A percentile compares a stretch with the other conserved stretches of the same genome.
Conservation (phyloP, 306 rosid genomes). For the Castanea sativa region DNA sequence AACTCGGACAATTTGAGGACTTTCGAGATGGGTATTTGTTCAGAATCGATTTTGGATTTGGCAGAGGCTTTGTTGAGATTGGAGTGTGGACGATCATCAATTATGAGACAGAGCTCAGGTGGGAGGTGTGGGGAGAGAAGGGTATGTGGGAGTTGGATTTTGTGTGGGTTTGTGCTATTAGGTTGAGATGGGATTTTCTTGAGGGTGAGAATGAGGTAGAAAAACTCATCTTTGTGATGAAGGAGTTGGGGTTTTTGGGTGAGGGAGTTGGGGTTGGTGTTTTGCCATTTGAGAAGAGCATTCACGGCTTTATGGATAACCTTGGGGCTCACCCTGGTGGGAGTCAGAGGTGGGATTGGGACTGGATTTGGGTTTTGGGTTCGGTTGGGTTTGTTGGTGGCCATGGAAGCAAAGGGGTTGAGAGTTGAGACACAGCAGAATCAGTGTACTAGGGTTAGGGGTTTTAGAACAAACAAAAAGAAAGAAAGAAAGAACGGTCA, state of each 20-base stretch:
- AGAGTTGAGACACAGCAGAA: no score
- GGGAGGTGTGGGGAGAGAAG: constrained; percentile 37
- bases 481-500: no score
- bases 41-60: constrained; percentile 47
- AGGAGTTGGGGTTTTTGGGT: constrained; percentile 56
- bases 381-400: neutral
- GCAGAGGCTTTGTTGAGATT: constrained; percentile 48
- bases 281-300: constrained; percentile 66
- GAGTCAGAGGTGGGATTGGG: neutral
- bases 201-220: constrained; percentile 56
- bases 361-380: neutral
- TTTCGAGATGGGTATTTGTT: constrained; percentile 50
- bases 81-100: constrained; percentile 65
- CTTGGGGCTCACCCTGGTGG: constrained; percentile 9
- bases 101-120: constrained; percentile 54
- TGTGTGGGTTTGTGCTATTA: constrained; percentile 67
- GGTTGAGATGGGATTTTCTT: constrained; percentile 54
- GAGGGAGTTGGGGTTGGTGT: constrained; percentile 23
- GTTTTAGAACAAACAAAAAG: no score
- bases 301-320: constrained; percentile 47
- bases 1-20: constrained; percentile 65
- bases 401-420: constrained; percentile 19
- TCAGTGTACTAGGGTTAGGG: no score
- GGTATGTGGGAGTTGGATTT: constrained; percentile 48
- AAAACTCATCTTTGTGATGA: constrained; percentile 46